A percentile compares a stretch with the other conserved stretches of the same genome.
These are phyloP conservation scores for Aspergillus bombycis DNA, from an alignment of 2,329 filamentous ascomycete genomes.

Conservation along the genomic window DNA sequence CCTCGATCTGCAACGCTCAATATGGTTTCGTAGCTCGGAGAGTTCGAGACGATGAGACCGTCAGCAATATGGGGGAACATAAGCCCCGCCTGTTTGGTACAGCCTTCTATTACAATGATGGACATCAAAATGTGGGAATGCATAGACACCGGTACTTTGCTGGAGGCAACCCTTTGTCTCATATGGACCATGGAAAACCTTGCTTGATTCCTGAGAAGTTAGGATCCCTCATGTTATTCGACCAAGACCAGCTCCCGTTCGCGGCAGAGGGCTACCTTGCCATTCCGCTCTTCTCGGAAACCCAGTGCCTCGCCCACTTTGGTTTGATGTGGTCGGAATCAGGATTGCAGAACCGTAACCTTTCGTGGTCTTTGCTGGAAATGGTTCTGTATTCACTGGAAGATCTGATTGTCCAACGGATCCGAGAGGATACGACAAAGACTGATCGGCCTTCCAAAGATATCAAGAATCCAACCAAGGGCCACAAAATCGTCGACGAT, in stretches of 20 bases:
- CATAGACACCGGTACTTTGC: slow-evolving; percentile 66
- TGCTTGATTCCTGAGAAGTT: slow-evolving; percentile 68
- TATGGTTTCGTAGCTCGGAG: slow-evolving; percentile 70
- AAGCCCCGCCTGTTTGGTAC: slow-evolving; percentile 67
- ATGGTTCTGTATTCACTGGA: slow-evolving; percentile 70
- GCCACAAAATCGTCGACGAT: slow-evolving; percentile 23
- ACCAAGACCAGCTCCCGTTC: slow-evolving; percentile 60
- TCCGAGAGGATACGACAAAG: slow-evolving; percentile 55
- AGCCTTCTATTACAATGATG: slow-evolving; percentile 68
- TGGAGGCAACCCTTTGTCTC: slow-evolving; percentile 66
- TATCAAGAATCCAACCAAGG: slow-evolving; percentile 27
- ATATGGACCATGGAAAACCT: slow-evolving; percentile 73
- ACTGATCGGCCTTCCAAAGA: slow-evolving; percentile 30
- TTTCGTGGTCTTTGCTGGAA: slow-evolving; percentile 70
- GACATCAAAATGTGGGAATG: slow-evolving; percentile 55
- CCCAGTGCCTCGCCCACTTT: slow-evolving; percentile 70
- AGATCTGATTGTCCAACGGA: slow-evolving; percentile 64
- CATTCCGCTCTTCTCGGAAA: slow-evolving; percentile 66
- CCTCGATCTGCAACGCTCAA: slow-evolving; percentile 65
- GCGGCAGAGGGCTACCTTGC: slow-evolving; percentile 69
- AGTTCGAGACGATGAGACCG: slow-evolving; percentile 62
- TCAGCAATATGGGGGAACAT: slow-evolving; percentile 63
- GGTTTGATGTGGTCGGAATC: slow-evolving; percentile 72
- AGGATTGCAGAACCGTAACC: slow-evolving; percentile 57
- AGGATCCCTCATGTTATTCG: slow-evolving; percentile 63